phyloP scores from a whole-genome alignment of 306 rosid species.

The Quercus aquifolioides region DNA sequence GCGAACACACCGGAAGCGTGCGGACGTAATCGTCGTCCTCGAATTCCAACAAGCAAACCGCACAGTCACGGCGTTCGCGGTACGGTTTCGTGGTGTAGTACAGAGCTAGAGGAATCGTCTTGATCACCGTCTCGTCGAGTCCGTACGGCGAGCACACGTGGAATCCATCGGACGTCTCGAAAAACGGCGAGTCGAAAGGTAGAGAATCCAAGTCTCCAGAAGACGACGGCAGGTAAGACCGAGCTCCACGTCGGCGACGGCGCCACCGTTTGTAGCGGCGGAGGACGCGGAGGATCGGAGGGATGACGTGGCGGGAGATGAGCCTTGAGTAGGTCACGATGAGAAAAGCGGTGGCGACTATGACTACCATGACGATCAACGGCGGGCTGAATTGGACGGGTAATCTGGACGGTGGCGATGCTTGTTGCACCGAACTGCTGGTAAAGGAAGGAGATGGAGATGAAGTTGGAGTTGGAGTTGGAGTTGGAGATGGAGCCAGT shows the following conservation, averaged over 20 bases:
- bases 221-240: slow-evolving; percentile 56
- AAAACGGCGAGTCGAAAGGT: slow-evolving; percentile 67
- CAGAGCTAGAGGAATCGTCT: slow-evolving; percentile 81
- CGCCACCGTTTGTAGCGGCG: slow-evolving; percentile 41
- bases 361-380: slow-evolving; percentile 81
- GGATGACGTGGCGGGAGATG: slow-evolving; percentile 74
- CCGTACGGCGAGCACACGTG: slow-evolving; percentile 70
- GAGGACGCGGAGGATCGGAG: slow-evolving; percentile 39
- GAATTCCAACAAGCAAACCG: slow-evolving; percentile 79
- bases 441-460: neutral
- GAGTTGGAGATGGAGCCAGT: slow-evolving; percentile 29
- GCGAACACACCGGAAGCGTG: slow-evolving; percentile 76
- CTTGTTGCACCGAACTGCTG: neutral
- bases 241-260: slow-evolving; percentile 34
- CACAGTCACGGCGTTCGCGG: slow-evolving; percentile 62
- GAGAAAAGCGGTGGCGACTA: slow-evolving; percentile 79
- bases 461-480: slow-evolving; percentile 19
- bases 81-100: slow-evolving; percentile 48
- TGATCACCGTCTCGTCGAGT: slow-evolving; percentile 79
- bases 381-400: slow-evolving; percentile 90
- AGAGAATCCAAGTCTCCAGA: slow-evolving; percentile 72
- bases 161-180: slow-evolving; percentile 48
- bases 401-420: slow-evolving; percentile 36
- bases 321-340: slow-evolving; percentile 84
- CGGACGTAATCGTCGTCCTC: slow-evolving; percentile 80